Evolutionary conservation across 140 eudicot species (phyloP), one percentile per base, ranked within the genome.

Genomic region (Flaveria floridana): DNA sequence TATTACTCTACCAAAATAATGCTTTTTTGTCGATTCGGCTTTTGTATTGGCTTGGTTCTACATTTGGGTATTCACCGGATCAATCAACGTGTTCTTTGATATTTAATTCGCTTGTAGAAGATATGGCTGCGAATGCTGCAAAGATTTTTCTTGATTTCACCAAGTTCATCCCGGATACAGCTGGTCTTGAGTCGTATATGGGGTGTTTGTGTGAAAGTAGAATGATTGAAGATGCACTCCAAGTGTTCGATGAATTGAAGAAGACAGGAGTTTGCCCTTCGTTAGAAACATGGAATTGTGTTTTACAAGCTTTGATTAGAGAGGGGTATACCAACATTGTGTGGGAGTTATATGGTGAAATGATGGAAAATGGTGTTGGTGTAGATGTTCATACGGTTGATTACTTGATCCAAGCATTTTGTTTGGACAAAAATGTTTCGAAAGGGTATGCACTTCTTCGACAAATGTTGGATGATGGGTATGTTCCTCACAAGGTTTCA

Each of bases 331-430:
- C 78, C 12, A 86, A 86, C 77, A 20, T 71, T 83, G 88, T 89
- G 15, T 89, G 95, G 98, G 84, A 73, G 28, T 78, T 92, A 78
- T 88, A 86, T 51, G 75, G 76, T 26, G 86, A 90, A 55, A 88
- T 90, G 98, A 65, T 83, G 70, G 85, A 81, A 18, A 18, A 39
- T 66, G 96, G 88, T 69, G 84, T 88, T 82, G 81, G 30, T 42
- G 79, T 82, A 0, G 95, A 89, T 84, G 87, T 83, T 55, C 77
- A 82, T 55, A 89, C 91, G 2, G 74, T 82, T 42, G 89, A 84
- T 16, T 79, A 76, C 59, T 86, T 92, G 72, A 84, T 92, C 41
- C 79, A 72, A 61, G 91, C 93, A 5, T 85, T 84, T 83, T 90
- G 96, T 82, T 70, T 82, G 46, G 87, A 86, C 14, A 68, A 81